Evolutionary conservation across 768 basidiomycete genomes (phyloP), one percentile per base, ranked within the genome.

Genomic region (Pisolithus microcarpus): DNA sequence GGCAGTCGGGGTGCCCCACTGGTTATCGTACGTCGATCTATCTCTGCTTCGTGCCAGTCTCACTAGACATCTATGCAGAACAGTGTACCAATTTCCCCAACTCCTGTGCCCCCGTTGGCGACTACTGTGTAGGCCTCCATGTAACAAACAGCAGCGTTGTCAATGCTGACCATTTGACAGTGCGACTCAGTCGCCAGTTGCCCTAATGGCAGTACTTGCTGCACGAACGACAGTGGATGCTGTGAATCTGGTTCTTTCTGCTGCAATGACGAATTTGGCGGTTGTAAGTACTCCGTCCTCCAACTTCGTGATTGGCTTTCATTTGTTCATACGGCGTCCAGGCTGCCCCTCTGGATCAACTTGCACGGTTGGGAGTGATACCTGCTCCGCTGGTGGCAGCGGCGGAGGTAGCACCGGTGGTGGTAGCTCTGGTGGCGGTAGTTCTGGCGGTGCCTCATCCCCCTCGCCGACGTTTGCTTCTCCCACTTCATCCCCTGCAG

Each of bases 231-330:
- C 31, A 34, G 30, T 46, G 45, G 31, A 4, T 46, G 45, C 19
- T 46, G 45, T 13, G 34, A 31, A 10, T 0, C 30, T 7, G 56
- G 60, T 40, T 16, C 4, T 23, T 39, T 48, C 21, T 65, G 63
- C 16, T 64, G 63, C 26, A 56, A 52, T 31, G 63, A 64, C 31
- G 43, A 39, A 8, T 31, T 43, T 26, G 63, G 63, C 28, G 57
- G 52, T 49, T 64, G 63, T 65, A 38, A 23, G 63, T 58, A 10
- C 7, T 11, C 26, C 38, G 23, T 26, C 43, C 28, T 7, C 21
- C 1, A 5, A 31, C 11, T 8, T 5, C 9, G 24, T 10, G 13
- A 23, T 2, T 16, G 30, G 18, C 36, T 36, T 9, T 13, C 1
- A 18, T 13, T 30, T 45, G 46, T 52, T 62, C 21, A 57, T n/a